Evolutionary conservation across 2,329 filamentous ascomycete genomes (phyloP).

Genomic region (Fusarium anguioides): DNA sequence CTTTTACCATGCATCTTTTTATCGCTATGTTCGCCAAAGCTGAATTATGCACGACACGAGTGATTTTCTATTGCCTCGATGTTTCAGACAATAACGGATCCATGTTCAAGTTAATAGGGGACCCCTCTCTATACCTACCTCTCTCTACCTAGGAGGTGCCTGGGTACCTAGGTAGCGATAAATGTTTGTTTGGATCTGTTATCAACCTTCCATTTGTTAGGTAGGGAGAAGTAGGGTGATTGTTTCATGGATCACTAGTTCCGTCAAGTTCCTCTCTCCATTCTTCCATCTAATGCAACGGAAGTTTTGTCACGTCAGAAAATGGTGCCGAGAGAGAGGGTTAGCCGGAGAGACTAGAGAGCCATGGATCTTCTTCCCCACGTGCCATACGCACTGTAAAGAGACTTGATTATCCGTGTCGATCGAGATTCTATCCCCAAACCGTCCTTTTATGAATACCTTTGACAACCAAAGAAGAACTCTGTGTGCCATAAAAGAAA

Average conservation of each 20-base stretch:
- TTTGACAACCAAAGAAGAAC: slow-evolving; percentile 1
- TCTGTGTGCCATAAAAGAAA: neutral
- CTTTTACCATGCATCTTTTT: neutral
- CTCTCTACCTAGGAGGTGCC: no score
- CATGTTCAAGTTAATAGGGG: neutral
- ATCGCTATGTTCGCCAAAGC: slow-evolving; percentile 28
- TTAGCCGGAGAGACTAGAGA: slow-evolving; percentile 2
- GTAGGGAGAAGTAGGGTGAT: no score
- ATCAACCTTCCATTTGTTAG: slow-evolving; percentile 10
- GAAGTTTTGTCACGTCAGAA: slow-evolving; percentile 8
- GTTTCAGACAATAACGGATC: slow-evolving; percentile 17
- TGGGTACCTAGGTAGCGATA: neutral
- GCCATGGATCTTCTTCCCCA: slow-evolving; percentile 21
- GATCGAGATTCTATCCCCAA: slow-evolving; percentile 31
- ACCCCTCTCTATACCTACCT: neutral
- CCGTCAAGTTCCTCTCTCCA: neutral
- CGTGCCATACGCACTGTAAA: slow-evolving; percentile 16
- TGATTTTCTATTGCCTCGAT: slow-evolving; percentile 24
- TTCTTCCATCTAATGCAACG: slow-evolving; percentile 4
- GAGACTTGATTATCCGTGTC: slow-evolving; percentile 11
- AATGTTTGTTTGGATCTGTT: slow-evolving; percentile 22
- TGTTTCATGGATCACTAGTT: slow-evolving; percentile 9
- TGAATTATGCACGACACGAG: slow-evolving; percentile 11
- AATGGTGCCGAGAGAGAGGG: neutral
- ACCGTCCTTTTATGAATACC: neutral